Percentiles rank a stretch among this genome's conserved stretches.
Evolutionary conservation across 176 grass and related monocot species (phyloP).

Genomic region (Miscanthus lutarioriparius): DNA sequence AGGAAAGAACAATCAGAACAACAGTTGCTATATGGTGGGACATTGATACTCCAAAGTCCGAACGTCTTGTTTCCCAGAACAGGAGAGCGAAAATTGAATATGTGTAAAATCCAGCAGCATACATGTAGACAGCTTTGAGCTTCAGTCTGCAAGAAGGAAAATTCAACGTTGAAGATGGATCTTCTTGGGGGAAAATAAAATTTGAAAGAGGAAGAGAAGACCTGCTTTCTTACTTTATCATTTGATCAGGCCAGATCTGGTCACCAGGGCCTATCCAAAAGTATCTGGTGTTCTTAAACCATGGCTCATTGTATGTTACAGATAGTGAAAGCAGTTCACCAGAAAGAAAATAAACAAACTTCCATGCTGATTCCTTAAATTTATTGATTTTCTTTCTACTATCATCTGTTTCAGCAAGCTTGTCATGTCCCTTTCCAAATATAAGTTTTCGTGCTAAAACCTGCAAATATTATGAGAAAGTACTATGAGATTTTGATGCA

Average conservation of each 20-base stretch:
- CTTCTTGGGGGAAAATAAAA: background rate
- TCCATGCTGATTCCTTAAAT: conserved; percentile 96
- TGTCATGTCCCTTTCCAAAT: conserved; percentile 61
- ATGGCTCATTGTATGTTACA: conserved; percentile 85
- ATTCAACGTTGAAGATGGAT: background rate
- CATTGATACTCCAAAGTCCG: conserved; percentile 86
- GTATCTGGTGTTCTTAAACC: conserved; percentile 77
- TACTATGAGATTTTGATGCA: conserved; percentile 16
- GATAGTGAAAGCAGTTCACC: conserved; percentile 69
- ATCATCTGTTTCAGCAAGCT: conserved; percentile 52
- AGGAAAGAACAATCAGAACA: conserved; percentile 80
- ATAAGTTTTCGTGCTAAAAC: conserved; percentile 59
- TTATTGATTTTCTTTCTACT: conserved; percentile 78
- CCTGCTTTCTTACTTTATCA: conserved; percentile 62
- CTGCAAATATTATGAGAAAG: conserved; percentile 41
- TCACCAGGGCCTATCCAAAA: conserved; percentile 89
- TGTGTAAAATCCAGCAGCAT: conserved; percentile 91
- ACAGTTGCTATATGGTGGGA: conserved; percentile 79
- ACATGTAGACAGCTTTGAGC: conserved; percentile 90
- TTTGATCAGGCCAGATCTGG: conserved; percentile 94
- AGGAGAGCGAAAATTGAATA: conserved; percentile 94
- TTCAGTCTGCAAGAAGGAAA: conserved; percentile 64
- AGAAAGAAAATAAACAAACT: conserved; percentile 87
- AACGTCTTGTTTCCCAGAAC: conserved; percentile 91
- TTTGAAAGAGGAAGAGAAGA: conserved; percentile 25